phyloP scores from a whole-genome alignment of 257 asterid genomes.

The Osmanthus fragrans region DNA sequence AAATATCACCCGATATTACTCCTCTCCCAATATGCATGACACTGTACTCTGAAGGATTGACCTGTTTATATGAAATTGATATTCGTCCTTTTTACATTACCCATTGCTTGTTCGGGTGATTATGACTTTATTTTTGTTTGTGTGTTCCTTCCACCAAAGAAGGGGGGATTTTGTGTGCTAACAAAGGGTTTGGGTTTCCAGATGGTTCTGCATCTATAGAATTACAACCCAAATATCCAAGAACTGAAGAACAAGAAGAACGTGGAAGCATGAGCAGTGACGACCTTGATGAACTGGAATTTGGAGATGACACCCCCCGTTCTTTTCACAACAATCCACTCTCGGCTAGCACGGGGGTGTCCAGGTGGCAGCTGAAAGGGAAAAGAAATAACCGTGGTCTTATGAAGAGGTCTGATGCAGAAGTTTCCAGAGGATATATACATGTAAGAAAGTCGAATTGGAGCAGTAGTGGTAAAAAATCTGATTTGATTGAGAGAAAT shows the following conservation, averaged over 20 bases:
- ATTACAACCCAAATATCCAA: constrained; percentile 80
- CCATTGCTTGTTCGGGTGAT: neutral
- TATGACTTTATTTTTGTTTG: neutral
- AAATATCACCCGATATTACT: neutral
- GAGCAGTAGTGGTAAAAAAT: constrained; percentile 37
- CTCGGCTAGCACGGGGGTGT: constrained; percentile 47
- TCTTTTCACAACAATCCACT: constrained; percentile 40
- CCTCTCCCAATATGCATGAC: neutral
- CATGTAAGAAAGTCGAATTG: constrained; percentile 44
- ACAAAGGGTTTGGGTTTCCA: constrained; percentile 37
- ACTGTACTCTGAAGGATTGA: neutral
- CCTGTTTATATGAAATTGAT: neutral
- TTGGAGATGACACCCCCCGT: constrained; percentile 52
- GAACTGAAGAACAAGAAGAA: constrained; percentile 55
- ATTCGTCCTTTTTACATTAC: neutral
- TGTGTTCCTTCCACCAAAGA: neutral
- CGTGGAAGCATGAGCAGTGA: constrained; percentile 81
- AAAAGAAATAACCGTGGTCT: constrained; percentile 73
- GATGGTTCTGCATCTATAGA: constrained; percentile 91
- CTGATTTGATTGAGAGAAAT: constrained; percentile 36
- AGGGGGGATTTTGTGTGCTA: constrained; percentile 8
- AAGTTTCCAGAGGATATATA: constrained; percentile 39
- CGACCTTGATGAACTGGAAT: constrained; percentile 63
- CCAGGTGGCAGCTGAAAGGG: constrained; percentile 83
- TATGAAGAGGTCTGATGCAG: constrained; percentile 54